phyloP scores from a whole-genome alignment of 805 yeast species.

The Starmera pachycereana region DNA sequence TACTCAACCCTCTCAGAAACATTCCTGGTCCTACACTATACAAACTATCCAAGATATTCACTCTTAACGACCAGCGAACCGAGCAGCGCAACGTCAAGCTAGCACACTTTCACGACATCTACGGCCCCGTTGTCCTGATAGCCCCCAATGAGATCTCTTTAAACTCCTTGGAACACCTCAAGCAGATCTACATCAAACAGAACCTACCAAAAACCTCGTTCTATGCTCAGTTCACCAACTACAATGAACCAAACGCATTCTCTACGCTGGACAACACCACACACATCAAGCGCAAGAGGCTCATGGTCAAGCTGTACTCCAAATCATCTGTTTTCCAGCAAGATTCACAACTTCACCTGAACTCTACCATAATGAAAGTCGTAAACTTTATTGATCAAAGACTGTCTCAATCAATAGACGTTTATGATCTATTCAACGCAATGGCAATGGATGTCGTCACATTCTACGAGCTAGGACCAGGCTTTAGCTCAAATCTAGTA shows the following conservation, averaged over 20 bases:
- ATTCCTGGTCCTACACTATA: conserved; percentile 53
- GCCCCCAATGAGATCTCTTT: conserved; percentile 55
- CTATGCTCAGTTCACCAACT: conserved; percentile 51
- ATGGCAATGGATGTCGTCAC: conserved; percentile 66
- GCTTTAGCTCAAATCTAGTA: conserved; percentile 35
- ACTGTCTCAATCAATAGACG: conserved; percentile 31
- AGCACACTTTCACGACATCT: conserved; percentile 38
- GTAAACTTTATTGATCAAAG: conserved; percentile 8
- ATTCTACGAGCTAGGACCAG: conserved; percentile 46
- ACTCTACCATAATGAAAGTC: conserved; percentile 22
- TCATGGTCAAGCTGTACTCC: conserved; percentile 32
- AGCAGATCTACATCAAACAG: conserved; percentile 44
- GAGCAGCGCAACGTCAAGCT: conserved; percentile 41
- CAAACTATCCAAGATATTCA: conserved; percentile 32
- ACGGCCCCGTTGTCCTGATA: conserved; percentile 54
- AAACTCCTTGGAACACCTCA: conserved; percentile 36
- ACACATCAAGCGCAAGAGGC: conserved; percentile 35
- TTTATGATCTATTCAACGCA: conserved; percentile 52
- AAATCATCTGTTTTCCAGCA: conserved; percentile 28
- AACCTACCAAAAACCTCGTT: conserved; percentile 47
- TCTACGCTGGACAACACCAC: conserved; percentile 37
- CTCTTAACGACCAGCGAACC: conserved; percentile 31
- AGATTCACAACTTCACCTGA: conserved; percentile 24
- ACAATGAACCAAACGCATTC: conserved; percentile 49
- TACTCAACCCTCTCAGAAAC: conserved; percentile 34